A percentile compares a stretch with the other conserved stretches of the same genome.
Evolutionary conservation across 805 yeast species (phyloP).

Genomic region (Dipodascus geniculatus): DNA sequence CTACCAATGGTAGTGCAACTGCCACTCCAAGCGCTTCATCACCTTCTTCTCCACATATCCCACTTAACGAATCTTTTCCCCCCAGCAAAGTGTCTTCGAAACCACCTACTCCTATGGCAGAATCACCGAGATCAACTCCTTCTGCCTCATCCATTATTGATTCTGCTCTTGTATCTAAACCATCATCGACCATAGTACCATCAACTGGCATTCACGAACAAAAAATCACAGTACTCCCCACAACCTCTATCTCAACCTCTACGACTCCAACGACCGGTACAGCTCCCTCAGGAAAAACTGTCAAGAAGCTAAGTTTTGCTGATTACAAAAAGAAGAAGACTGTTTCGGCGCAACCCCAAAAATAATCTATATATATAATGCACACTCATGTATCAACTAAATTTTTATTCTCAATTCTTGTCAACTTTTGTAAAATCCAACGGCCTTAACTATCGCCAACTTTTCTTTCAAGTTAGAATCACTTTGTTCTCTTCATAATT

Average conservation of each 20-base stretch:
- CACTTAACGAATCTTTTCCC: slow-evolving; percentile 3
- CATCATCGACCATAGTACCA: not conserved
- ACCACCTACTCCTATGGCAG: slow-evolving; percentile 1
- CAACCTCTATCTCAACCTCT: not conserved
- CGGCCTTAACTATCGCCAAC: no score
- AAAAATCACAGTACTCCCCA: slow-evolving; percentile 1
- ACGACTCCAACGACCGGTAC: slow-evolving; percentile 8
- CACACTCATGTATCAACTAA: not conserved
- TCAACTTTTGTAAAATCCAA: no score
- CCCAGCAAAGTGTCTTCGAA: slow-evolving; percentile 3
- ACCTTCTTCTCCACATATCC: slow-evolving; percentile 1
- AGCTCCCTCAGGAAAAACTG: slow-evolving; percentile 26
- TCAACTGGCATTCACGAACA: not conserved
- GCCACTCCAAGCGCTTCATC: not conserved
- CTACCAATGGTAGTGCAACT: not conserved
- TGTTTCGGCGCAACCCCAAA: not conserved
- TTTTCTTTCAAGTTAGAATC: no score
- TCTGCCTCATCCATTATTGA: not conserved
- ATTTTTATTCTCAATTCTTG: not conserved
- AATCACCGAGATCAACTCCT: slow-evolving; percentile 1
- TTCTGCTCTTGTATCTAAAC: not conserved
- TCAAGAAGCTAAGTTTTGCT: slow-evolving; percentile 58
- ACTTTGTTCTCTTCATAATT: not conserved
- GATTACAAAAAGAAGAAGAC: slow-evolving; percentile 49
- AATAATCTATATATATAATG: not conserved